Evolutionary conservation across 2,329 filamentous ascomycete species (phyloP), one percentile per base, ranked within the genome.

Genomic region (Ophiostoma sp.): DNA sequence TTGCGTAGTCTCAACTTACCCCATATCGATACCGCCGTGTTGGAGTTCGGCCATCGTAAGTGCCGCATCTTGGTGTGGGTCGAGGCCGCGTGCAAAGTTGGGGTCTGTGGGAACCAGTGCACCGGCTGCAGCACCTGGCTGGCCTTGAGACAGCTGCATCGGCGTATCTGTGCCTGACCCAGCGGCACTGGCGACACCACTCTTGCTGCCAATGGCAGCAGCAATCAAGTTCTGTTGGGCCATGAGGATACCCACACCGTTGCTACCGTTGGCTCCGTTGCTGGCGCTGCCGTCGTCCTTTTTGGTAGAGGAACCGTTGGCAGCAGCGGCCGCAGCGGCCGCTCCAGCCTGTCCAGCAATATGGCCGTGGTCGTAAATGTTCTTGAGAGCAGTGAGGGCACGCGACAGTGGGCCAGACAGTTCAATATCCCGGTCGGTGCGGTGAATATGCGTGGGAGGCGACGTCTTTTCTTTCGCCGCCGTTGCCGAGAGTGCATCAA

Each of bases 31-130:
- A 12, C 74, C 84, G 11, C 88, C 87, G 78, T 89, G 88, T 79
- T 91, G 89, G 83, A 91, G 85, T 78, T 89, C 88, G 1, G 89
- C 86, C 89, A 91, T 91, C 66, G 89, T 88, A 55, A 91, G 80
- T 0, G 89, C 89, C 0, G 89, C 89, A 76, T 90, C 87, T 75
- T 89, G 87, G 68, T 90, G 87, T 11, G 87, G 84, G 75, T 89
- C 87, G 22, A 84, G 79, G 11, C 79, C 78, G 11, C 39, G 69
- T 8, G 55, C 55, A 61, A 61, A 61, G 52, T 36, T 50, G 12
- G 55, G 69, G 6, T 50, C 55, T 1, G 55, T 63, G 5, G 55
- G 28, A 75, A 45, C 36, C 36, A 61, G 17, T 17, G 55, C 36
- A 19, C 33, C 50, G 8, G 55, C 33, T 45, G 28, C 19, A 15